These are phyloP conservation scores for Naegleria lovaniensis DNA, from an alignment of 208 protist genomes.

Conservation along the genomic window DNA sequence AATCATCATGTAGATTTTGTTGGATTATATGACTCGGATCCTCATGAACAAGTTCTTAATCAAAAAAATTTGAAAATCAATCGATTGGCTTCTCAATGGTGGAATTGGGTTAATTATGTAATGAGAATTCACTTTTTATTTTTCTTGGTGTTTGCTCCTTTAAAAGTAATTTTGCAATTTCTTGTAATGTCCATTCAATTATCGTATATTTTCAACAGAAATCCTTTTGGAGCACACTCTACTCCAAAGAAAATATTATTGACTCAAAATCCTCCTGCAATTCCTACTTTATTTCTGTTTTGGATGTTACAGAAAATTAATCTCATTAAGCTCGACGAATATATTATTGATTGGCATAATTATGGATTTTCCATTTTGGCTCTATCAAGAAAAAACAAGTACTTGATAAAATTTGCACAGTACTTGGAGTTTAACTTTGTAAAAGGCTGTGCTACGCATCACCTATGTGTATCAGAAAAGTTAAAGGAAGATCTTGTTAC, in stretches of 20 bases:
- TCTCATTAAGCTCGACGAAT: not conserved
- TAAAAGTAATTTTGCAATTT: constrained; percentile 18
- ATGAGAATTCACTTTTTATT: not conserved
- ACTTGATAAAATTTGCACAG: not conserved
- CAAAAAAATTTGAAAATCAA: not conserved
- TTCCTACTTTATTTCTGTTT: not conserved
- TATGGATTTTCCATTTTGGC: constrained; percentile 11
- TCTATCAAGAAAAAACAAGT: not conserved
- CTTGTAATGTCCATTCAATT: not conserved
- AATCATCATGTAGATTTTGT: not conserved
- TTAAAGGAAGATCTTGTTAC: not conserved
- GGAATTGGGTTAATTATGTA: not conserved
- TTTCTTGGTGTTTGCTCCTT: not conserved
- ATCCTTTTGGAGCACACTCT: not conserved
- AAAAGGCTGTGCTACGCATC: not conserved
- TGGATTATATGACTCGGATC: not conserved
- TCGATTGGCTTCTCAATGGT: not conserved
- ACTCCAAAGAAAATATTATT: not conserved
- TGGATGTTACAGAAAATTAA: not conserved
- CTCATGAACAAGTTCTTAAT: not conserved
- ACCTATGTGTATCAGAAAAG: constrained; percentile 11
- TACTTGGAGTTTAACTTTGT: not conserved
- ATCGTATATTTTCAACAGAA: not conserved
- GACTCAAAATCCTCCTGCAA: constrained; percentile 25
- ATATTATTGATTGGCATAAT: constrained; percentile 30